Evolutionary conservation across 768 basidiomycete genomes (phyloP).

Genomic region (Peribolospora kevripleyi): DNA sequence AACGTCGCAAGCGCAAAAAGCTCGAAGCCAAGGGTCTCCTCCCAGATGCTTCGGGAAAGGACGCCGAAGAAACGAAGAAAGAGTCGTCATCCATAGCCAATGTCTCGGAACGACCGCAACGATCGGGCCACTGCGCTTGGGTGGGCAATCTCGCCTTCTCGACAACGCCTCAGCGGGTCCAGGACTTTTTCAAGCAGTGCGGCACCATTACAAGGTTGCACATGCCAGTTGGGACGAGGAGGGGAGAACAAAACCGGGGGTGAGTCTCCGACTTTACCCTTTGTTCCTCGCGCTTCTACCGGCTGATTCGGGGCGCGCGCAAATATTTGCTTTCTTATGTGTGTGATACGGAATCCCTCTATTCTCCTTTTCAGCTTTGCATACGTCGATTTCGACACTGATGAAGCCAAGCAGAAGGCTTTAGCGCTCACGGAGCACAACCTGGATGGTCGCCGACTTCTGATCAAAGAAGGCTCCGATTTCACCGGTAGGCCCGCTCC

Average conservation of each 20-base stretch:
- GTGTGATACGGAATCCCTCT: background rate
- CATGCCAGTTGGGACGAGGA: slow-evolving; percentile 37
- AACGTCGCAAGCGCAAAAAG: slow-evolving; percentile 3
- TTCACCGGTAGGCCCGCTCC: slow-evolving; percentile 10
- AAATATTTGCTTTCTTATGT: slow-evolving; percentile 9
- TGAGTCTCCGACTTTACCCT: slow-evolving; percentile 19
- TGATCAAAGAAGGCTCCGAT: slow-evolving; percentile 71
- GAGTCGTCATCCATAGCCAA: slow-evolving; percentile 13
- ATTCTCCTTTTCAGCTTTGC: slow-evolving; percentile 42
- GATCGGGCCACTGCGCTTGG: slow-evolving; percentile 69
- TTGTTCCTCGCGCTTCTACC: background rate
- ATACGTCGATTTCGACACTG: slow-evolving; percentile 73
- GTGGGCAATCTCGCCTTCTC: slow-evolving; percentile 83
- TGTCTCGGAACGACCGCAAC: slow-evolving; percentile 21
- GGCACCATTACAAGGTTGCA: slow-evolving; percentile 58
- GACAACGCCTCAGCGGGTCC: slow-evolving; percentile 32
- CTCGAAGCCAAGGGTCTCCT: slow-evolving; percentile 6
- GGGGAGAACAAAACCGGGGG: slow-evolving; percentile 53
- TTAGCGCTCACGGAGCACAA: slow-evolving; percentile 58
- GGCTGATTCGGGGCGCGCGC: slow-evolving; percentile 13
- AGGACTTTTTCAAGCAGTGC: slow-evolving; percentile 38
- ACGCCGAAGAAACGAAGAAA: slow-evolving; percentile 24
- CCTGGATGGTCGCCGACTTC: slow-evolving; percentile 57
- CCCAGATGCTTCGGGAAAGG: slow-evolving; percentile 14
- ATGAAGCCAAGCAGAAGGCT: slow-evolving; percentile 47